Base-by-base conservation (phyloP, 1,284 basidiomycete species). In the Tilletia indica region DNA sequence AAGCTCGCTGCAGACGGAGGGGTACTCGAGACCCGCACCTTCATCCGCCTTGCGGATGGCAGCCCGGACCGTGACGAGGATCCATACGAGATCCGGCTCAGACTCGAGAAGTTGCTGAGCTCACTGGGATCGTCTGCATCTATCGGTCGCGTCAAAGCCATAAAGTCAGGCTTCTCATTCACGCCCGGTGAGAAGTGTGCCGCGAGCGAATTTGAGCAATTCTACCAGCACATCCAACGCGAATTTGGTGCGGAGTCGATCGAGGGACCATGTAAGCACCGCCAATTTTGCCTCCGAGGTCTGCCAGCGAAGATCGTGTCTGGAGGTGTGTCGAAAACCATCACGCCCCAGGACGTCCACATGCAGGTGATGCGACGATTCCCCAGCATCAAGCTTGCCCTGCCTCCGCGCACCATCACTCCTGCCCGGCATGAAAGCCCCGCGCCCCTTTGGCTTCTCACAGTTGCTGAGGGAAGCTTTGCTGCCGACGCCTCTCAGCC, bases 361-460 rank as follows among this genome's bases (percentile, higher is more conserved):
- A 5, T 11, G 2, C 36, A 38, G n/a, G 4, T 64, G 9, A 2
- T 2, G 3, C 16, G 8, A 16, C 34, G 16, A 3, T 64, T 36
- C n/a, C 61, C 61, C 4, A 3, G 9, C 4, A 19, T 39, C 2
- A 19, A 4, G 14, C n/a, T 64, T 36, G 61, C 61, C 3, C 2
- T 4, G 21, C 12, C 5, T 3, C 61, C 61, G 2, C 61, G 61
- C 6, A 64, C 42, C 61, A 36, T 64, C 61, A 12, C 61, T 6
- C 12, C 61, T 39, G 61, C 25, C 8, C 14, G 9, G 3, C 14
- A 19, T 36, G 36, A 14, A 8, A 11, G 31, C 61, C 19, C 14
- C 19, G 36, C 31, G 11, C 61, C 34, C 38, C 61, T 64, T 14
- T 64, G 61, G 61, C 61, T 64, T 14, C 6, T 64, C 36, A 64